A percentile compares a stretch with the other conserved stretches of the same genome.
These are phyloP conservation scores for Lecanicillium sp. DNA, from an alignment of 2,329 filamentous ascomycete genomes.

Conservation along the genomic window DNA sequence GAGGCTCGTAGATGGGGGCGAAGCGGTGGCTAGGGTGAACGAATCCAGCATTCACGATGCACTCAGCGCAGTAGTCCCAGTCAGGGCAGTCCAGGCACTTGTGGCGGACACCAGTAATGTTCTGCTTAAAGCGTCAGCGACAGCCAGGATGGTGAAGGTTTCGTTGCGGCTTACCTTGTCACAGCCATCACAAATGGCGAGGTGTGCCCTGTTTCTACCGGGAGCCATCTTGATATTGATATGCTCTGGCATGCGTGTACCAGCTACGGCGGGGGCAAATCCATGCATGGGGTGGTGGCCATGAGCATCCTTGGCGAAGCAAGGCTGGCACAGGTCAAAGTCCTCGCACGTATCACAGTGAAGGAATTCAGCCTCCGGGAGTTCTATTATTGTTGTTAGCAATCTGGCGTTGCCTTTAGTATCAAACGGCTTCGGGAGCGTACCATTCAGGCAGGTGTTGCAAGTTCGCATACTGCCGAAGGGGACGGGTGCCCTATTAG, in stretches of 20 bases:
- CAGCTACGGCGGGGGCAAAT: constrained; percentile 62
- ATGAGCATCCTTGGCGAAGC: constrained; percentile 69
- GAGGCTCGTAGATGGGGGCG: constrained; percentile 73
- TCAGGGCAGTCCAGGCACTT: constrained; percentile 97
- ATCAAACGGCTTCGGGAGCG: too few species aligned
- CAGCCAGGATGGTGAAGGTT: not conserved
- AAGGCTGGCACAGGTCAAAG: constrained; percentile 83
- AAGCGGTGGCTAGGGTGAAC: constrained; percentile 83
- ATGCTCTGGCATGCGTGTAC: constrained; percentile 51
- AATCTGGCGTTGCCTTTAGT: too few species aligned
- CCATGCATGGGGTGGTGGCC: constrained; percentile 86
- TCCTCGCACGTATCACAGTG: constrained; percentile 82
- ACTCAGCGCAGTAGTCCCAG: constrained; percentile 87
- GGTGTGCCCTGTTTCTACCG: constrained; percentile 74
- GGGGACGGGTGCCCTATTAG: not conserved
- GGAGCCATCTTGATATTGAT: constrained; percentile 64
- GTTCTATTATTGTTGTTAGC: constrained; percentile 36
- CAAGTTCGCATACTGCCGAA: constrained; percentile 54
- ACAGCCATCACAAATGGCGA: constrained; percentile 91
- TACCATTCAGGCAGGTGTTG: constrained; percentile 51
- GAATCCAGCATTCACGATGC: constrained; percentile 57
- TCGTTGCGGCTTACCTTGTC: constrained; percentile 43
- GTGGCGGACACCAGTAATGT: constrained; percentile 82
- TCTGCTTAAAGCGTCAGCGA: constrained; percentile 22
- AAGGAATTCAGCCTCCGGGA: constrained; percentile 72